Evolutionary conservation across 305 asterid genomes (phyloP), one percentile per base, ranked within the genome.

Genomic region (Fraxinus baroniana): DNA sequence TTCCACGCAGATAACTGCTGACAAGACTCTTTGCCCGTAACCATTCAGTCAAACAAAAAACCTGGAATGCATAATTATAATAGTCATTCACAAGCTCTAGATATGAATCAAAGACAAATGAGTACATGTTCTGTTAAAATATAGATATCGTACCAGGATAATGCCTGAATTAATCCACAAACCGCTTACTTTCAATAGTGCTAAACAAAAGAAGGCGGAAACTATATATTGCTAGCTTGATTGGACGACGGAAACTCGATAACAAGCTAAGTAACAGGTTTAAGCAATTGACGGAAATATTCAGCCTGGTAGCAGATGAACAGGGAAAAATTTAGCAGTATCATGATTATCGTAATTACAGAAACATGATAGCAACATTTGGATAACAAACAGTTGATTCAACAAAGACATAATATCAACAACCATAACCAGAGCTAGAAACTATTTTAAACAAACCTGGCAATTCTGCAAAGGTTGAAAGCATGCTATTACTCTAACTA

Each of bases 231-330:
- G 87, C 90, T 87, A 86, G 90, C 87, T 90, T 83, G 89, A 85
- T 77, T 44, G 64, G 83, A 57, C 28, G 39, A 82, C 80, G 88
- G 70, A 85, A 84, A 84, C 44, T 68, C 37, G 82, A 81, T 82
- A 87, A 74, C 80, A 83, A 80, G 85, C 97, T 94, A 94, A 96
- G 96, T 94, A 33, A 94, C 98, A 77, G 98, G 98, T 85, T 94
- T 94, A 86, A 94, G 93, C 91, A 94, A 88, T 12, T 94, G 98
- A 37, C 98, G 95, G 87, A 94, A 94, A 87, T 94, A 94, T 79
- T 94, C 96, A 82, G 97, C 97, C 98, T 94, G 94, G 62, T 22
- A 82, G 72, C 49, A 84, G 84, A 71, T 86, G 76, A 79, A 85
- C 17, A 33, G 57, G 33, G 28, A 10, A 64, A 82, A 57, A 77